phyloP scores from a whole-genome alignment of 2,329 filamentous ascomycete species.

The Didymella sp. region DNA sequence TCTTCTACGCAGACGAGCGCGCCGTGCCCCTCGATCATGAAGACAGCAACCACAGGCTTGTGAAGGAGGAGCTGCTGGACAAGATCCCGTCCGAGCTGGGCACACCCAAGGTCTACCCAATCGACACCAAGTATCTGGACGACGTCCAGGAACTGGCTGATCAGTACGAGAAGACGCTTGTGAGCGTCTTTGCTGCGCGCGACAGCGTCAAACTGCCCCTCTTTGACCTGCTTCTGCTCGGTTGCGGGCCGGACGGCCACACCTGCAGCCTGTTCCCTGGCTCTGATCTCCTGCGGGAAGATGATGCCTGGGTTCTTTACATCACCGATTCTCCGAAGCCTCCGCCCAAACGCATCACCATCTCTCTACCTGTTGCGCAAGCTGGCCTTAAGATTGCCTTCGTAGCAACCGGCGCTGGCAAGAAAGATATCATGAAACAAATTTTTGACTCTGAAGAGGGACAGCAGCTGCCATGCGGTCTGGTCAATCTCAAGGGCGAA shows the following conservation, averaged over 20 bases:
- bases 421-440: constrained; percentile 89
- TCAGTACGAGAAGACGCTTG: constrained; percentile 87
- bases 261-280: constrained; percentile 96
- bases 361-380: constrained; percentile 88
- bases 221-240: constrained; percentile 92
- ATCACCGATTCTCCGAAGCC: constrained; percentile 96
- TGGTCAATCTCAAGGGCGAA: constrained; percentile 84
- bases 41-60: constrained; percentile 91
- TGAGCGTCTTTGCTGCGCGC: constrained; percentile 84
- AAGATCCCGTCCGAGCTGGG: constrained; percentile 76
- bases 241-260: constrained; percentile 94
- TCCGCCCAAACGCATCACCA: constrained; percentile 85
- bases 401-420: constrained; percentile 85
- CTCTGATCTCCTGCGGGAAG: constrained; percentile 84
- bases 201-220: constrained; percentile 94
- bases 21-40: constrained; percentile 88
- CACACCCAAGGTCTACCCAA: constrained; percentile 77
- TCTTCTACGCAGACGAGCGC: constrained; percentile 98
- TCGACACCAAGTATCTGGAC: constrained; percentile 72
- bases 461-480: constrained; percentile 76
- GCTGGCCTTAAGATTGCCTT: constrained; percentile 89
- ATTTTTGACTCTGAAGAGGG: constrained; percentile 85
- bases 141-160: constrained; percentile 93
- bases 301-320: constrained; percentile 87
- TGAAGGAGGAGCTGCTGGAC: constrained; percentile 87